Evolutionary conservation across 257 asterid genomes (phyloP), one percentile per base, ranked within the genome.

Genomic region (Buddleja alternifolia): DNA sequence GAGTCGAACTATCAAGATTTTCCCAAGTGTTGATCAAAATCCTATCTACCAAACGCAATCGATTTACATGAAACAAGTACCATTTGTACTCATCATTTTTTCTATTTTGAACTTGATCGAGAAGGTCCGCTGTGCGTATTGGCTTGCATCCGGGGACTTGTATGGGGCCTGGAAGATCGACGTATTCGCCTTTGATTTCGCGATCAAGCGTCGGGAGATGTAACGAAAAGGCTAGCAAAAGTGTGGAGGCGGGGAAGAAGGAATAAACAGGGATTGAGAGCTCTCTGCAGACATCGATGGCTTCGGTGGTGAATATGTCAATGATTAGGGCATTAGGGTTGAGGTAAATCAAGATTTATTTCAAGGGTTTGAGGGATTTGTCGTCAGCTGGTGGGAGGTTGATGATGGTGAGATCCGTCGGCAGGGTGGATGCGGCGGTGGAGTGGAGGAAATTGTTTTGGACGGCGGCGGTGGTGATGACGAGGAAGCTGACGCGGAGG

Each of bases 11-110:
- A 42, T 80, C 85, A 4, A 80, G 34, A 55, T 70, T 77, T 3
- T 60, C 63, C 80, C 79, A 80, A 4, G 72, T 59, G 51, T 80
- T 80, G 3, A 47, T 71, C 5, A 80, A 29, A 10, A 80, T 73
- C 8, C 85, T 80, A 0, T 69, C 63, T 0, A 60, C 80, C 46
- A 53, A 37, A 1, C 20, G 9, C 17, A 77, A 7, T 48, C 77
- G 32, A 39, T 67, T 60, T 8, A 11, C 60, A 3, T 76, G 74
- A 70, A 20, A 64, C 12, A 73, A 48, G 17, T 66, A 78, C 73
- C 81, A 79, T 11, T 63, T 68, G 40, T 79, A 75, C 7, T 57
- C 81, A 4, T 75, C 84, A 21, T 24, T 64, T 3, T 70, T 70
- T 11, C 80, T 32, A 25, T 80, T 60, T 23, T 45, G 29, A 21